Evolutionary conservation across 495 filamentous ascomycete genomes (phyloP), one percentile per base, ranked within the genome.

Genomic region (Tuber borchii): DNA sequence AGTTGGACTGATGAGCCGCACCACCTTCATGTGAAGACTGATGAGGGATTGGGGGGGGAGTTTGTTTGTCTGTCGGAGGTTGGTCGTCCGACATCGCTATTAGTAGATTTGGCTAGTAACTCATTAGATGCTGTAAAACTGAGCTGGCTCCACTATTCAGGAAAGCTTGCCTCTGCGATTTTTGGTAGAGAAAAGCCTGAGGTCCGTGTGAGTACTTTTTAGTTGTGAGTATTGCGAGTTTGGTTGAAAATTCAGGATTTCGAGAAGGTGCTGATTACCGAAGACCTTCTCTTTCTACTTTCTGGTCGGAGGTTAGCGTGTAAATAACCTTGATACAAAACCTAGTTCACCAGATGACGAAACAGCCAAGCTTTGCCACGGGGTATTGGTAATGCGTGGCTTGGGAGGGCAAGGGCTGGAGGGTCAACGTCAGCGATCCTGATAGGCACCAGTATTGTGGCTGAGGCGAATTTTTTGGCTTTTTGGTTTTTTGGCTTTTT

Each of bases 81-180:
- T 65, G 71, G 22, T 34, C 48, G 72, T 79, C 77, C 26, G 77
- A 79, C 77, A 79, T 79, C 45, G 70, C 56, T 70, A 22, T 44
- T 65, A 31, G 56, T 17, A 34, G 56, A 17, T 14, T 12, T 26
- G 22, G n/a, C 22, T 65, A 65, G 56, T 17, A 26, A 34, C 14
- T 19, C 14, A 19, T 34, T 17, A 65, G 56, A 31, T 34, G 14
- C 26, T 65, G 26, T 31, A 6, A 19, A 65, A 34, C 56, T 65
- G 12, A 8, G 26, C 14, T 17, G 56, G 26, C 16, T 34, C 56
- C 3, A 31, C 26, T 65, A 17, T 34, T 17, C n/a, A 6, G 26
- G 56, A 34, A 26, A 26, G 26, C 56, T 31, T 31, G 34, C 26
- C 56, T 31, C 5, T 31, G 34, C 56, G 0, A 65, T 34, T 34